Evolutionary conservation across 2,329 filamentous ascomycete genomes (phyloP).

Genomic region (Xylariaceae sp.): DNA sequence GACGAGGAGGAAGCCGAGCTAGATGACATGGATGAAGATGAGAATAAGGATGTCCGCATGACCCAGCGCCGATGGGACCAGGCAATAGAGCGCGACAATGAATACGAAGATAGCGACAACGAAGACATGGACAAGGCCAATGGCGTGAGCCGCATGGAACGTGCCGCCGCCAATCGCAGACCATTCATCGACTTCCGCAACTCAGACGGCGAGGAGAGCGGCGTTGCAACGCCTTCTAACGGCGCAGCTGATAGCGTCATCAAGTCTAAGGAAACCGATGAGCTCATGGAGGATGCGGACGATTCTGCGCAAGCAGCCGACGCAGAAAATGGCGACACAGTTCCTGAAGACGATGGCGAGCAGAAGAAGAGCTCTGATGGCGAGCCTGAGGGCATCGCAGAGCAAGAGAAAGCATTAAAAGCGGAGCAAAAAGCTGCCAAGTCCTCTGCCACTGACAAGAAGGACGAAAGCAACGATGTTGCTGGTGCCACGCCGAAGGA

Average conservation of each 20-base stretch:
- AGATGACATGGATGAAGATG: constrained; percentile 74
- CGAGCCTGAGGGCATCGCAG: constrained; percentile 17
- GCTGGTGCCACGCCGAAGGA: constrained; percentile 8
- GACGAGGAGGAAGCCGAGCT: constrained; percentile 64
- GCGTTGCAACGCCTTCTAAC: constrained; percentile 36
- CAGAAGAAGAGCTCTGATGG: constrained; percentile 18
- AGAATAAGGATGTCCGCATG: constrained; percentile 77
- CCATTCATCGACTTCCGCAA: constrained; percentile 50
- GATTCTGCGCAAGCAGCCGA: constrained; percentile 18
- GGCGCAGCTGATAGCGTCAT: constrained; percentile 33
- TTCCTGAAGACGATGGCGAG: constrained; percentile 18
- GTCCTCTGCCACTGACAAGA: constrained; percentile 21
- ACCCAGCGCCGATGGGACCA: constrained; percentile 82
- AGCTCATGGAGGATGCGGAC: constrained; percentile 35
- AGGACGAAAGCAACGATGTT: constrained; percentile 16
- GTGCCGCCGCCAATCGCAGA: constrained; percentile 46
- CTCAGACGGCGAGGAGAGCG: constrained; percentile 39
- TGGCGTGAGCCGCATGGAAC: constrained; percentile 55
- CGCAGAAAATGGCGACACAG: constrained; percentile 31
- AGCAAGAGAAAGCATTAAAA: constrained; percentile 23
- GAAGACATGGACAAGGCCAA: constrained; percentile 74
- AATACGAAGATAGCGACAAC: constrained; percentile 84
- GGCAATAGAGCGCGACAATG: constrained; percentile 69
- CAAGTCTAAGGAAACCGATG: constrained; percentile 37
- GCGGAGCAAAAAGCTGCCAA: constrained; percentile 30